phyloP scores from a whole-genome alignment of 306 rosid species.

The Cicer chorassanicum region DNA sequence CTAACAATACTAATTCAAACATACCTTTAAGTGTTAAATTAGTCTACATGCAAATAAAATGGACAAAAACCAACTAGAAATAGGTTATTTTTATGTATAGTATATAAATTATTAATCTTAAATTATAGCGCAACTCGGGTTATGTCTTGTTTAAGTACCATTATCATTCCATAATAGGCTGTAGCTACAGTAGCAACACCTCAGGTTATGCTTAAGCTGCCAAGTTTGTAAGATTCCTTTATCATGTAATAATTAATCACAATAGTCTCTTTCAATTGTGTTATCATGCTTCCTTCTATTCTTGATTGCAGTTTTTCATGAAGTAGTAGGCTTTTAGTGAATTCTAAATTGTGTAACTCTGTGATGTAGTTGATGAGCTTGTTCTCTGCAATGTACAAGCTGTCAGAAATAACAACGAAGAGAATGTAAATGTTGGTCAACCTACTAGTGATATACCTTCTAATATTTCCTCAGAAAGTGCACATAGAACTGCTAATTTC shows the following conservation, averaged over 20 bases:
- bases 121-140: slow-evolving; percentile 8
- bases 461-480: slow-evolving; percentile 68
- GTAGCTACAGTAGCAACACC: slow-evolving; percentile 21
- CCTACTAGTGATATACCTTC: slow-evolving; percentile 52
- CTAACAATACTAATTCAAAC: too few relatives aligned
- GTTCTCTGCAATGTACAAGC: slow-evolving; percentile 84
- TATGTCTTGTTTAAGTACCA: slow-evolving; percentile 33
- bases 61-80: slow-evolving; percentile 9
- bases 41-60: background rate
- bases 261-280: slow-evolving; percentile 25
- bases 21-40: slow-evolving; percentile 37
- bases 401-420: slow-evolving; percentile 61
- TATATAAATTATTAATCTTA: slow-evolving; percentile 16
- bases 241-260: slow-evolving; percentile 9
- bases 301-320: slow-evolving; percentile 18
- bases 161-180: slow-evolving; percentile 4
- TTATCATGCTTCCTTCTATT: slow-evolving; percentile 23
- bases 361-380: slow-evolving; percentile 85
- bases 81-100: slow-evolving; percentile 15
- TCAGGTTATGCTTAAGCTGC: slow-evolving; percentile 7
- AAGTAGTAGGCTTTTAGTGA: slow-evolving; percentile 12
- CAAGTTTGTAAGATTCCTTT: slow-evolving; percentile 17
- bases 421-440: slow-evolving; percentile 56
- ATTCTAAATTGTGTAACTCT: slow-evolving; percentile 46
- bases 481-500: slow-evolving; percentile 69